Percentiles rank a stretch among this genome's conserved stretches.
phyloP scores from a whole-genome alignment of 2,329 filamentous ascomycete species.

The Verticillium isaacii region DNA sequence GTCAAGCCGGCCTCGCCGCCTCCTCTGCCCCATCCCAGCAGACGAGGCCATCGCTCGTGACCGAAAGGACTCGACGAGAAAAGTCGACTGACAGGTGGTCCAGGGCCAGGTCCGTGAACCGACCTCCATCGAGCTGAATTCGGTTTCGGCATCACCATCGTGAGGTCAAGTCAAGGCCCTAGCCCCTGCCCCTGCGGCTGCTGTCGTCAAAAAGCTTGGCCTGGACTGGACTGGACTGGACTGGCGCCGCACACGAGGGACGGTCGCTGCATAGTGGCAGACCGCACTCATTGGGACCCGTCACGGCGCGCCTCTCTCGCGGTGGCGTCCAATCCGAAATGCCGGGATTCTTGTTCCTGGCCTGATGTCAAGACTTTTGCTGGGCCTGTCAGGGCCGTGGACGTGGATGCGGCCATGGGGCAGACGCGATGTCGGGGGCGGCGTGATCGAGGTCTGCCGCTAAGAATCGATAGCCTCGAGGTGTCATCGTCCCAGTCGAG shows the following conservation, averaged over 20 bases:
- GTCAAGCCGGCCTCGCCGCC: no score
- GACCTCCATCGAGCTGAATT: neutral
- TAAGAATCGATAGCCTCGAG: neutral
- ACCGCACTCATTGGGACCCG: neutral
- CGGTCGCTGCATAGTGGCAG: neutral
- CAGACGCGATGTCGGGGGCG: neutral
- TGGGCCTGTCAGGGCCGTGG: no score
- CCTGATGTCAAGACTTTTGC: neutral
- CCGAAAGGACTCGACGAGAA: neutral
- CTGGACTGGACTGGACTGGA: neutral
- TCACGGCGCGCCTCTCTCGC: neutral
- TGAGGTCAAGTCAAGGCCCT: neutral
- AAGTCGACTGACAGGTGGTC: neutral
- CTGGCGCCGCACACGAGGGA: neutral
- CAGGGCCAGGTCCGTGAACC: neutral
- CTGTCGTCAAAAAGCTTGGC: neutral
- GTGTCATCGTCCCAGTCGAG: neutral
- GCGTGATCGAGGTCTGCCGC: neutral
- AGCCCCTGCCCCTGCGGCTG: neutral
- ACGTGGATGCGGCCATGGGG: neutral
- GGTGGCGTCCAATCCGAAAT: neutral
- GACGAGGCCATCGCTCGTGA: neutral
- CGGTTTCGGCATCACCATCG: neutral
- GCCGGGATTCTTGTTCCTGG: neutral
- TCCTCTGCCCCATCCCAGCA: no score